A percentile compares a stretch with the other conserved stretches of the same genome.
Evolutionary conservation across 2,329 filamentous ascomycete genomes (phyloP).

Genomic region (Nothophoma quercina): DNA sequence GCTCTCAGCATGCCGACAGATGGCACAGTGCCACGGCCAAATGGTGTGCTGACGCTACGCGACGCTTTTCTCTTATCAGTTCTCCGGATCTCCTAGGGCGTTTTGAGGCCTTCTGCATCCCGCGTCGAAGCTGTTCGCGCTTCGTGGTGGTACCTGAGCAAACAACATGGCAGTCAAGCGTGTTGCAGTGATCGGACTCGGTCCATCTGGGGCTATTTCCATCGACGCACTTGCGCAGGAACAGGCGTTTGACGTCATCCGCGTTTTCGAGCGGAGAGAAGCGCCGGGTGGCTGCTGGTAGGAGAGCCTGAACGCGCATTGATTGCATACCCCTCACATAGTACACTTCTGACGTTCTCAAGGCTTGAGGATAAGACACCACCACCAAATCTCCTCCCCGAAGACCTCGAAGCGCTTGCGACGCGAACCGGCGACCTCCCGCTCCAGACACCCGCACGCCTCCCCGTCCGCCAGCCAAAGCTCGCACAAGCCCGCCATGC

Average conservation of each 20-base stretch:
- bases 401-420: slow-evolving; percentile 28
- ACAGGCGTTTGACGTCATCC: slow-evolving; percentile 64
- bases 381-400: slow-evolving; percentile 30
- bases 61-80: slow-evolving; percentile 11
- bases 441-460: slow-evolving; percentile 22
- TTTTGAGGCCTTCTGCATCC: background rate
- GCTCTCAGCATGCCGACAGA: background rate
- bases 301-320: slow-evolving; percentile 24
- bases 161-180: slow-evolving; percentile 33
- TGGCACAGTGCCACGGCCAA: slow-evolving; percentile 1
- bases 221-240: slow-evolving; percentile 68
- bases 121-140: background rate
- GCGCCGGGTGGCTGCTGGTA: slow-evolving; percentile 69
- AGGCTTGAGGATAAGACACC: slow-evolving; percentile 35
- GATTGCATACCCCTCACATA: background rate
- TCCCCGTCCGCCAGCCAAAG: slow-evolving; percentile 30
- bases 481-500: slow-evolving; percentile 28
- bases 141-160: background rate
- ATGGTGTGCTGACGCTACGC: slow-evolving; percentile 8
- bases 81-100: slow-evolving; percentile 2
- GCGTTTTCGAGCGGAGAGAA: slow-evolving; percentile 69
- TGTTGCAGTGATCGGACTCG: slow-evolving; percentile 68
- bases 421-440: slow-evolving; percentile 29
- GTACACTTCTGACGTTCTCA: background rate
- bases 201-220: slow-evolving; percentile 67